phyloP scores from a whole-genome alignment of 2,329 filamentous ascomycete genomes.

The Talaromyces sp. region DNA sequence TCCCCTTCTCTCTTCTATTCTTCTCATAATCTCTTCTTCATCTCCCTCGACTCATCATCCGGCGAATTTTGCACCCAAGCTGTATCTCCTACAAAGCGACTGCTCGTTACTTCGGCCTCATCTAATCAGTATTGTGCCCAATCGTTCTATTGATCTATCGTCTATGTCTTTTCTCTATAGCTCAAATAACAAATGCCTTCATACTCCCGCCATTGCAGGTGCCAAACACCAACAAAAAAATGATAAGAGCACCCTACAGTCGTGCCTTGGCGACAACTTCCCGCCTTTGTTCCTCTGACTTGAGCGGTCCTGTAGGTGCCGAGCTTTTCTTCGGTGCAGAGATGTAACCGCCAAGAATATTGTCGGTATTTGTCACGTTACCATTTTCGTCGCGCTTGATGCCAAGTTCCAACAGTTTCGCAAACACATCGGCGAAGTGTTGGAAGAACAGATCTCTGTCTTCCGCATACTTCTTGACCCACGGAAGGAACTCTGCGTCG shows the following conservation, averaged over 20 bases:
- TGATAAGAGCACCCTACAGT: not conserved
- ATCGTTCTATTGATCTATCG: not conserved
- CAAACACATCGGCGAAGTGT: conserved; percentile 58
- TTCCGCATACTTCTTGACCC: conserved; percentile 58
- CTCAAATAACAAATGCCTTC: not conserved
- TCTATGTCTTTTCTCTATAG: not conserved
- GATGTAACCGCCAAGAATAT: conserved; percentile 55
- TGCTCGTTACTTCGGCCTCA: not conserved
- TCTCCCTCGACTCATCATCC: not conserved
- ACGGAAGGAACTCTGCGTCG: conserved; percentile 53
- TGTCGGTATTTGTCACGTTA: conserved; percentile 55
- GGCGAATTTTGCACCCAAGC: not conserved
- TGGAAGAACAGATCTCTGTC: conserved; percentile 62
- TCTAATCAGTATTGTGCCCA: not conserved
- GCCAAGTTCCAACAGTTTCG: conserved; percentile 60
- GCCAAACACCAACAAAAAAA: not conserved
- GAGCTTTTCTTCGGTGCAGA: conserved; percentile 43
- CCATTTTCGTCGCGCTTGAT: conserved; percentile 55
- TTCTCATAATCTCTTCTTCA: not conserved
- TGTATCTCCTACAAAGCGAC: not conserved
- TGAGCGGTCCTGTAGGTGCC: conserved; percentile 10
- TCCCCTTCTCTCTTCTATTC: not conserved
- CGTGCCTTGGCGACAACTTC: conserved; percentile 6
- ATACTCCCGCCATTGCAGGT: not conserved
- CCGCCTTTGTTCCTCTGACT: conserved; percentile 13